Percentiles rank a stretch among this genome's conserved stretches.
Conservation (phyloP, 768 basidiomycete genomes). For the Austroboletus eburneus region DNA sequence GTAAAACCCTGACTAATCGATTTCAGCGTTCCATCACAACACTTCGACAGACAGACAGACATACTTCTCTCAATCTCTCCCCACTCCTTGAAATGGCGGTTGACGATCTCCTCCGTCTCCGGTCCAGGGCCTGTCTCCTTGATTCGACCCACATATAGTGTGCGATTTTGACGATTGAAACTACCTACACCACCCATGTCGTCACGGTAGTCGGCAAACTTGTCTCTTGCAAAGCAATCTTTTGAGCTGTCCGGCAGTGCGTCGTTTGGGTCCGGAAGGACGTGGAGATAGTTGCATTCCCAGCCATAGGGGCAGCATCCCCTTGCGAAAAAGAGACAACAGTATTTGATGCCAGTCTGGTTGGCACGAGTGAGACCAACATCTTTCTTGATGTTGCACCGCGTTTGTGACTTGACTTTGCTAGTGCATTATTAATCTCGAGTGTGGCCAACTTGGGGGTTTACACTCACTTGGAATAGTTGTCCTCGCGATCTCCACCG, state of each 20-base stretch:
- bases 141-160: slow-evolving; percentile 91
- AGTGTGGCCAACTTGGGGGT: background rate
- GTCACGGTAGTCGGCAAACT: slow-evolving; percentile 95
- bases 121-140: slow-evolving; percentile 84
- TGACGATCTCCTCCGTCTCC: slow-evolving; percentile 90
- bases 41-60: slow-evolving; percentile 28
- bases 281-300: slow-evolving; percentile 96
- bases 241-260: slow-evolving; percentile 86
- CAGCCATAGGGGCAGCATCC: slow-evolving; percentile 98
- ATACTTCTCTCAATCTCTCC: slow-evolving; percentile 88
- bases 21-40: slow-evolving; percentile 5
- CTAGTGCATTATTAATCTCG: slow-evolving; percentile 35
- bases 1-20: slow-evolving; percentile 73
- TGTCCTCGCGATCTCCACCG: slow-evolving; percentile 97
- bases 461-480: slow-evolving; percentile 79
- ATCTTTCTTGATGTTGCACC: slow-evolving; percentile 85
- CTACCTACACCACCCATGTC: slow-evolving; percentile 99
- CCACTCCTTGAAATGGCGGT: slow-evolving; percentile 93
- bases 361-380: slow-evolving; percentile 94
- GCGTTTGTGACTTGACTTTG: slow-evolving; percentile 91
- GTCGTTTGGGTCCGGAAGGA: slow-evolving; percentile 67
- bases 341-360: slow-evolving; percentile 87
- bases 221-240: slow-evolving; percentile 96
- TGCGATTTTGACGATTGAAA: slow-evolving; percentile 91
- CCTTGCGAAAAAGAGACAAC: slow-evolving; percentile 91